These are phyloP conservation scores for Alternaria panax DNA, from an alignment of 2,329 filamentous ascomycete species.

Conservation along the genomic window DNA sequence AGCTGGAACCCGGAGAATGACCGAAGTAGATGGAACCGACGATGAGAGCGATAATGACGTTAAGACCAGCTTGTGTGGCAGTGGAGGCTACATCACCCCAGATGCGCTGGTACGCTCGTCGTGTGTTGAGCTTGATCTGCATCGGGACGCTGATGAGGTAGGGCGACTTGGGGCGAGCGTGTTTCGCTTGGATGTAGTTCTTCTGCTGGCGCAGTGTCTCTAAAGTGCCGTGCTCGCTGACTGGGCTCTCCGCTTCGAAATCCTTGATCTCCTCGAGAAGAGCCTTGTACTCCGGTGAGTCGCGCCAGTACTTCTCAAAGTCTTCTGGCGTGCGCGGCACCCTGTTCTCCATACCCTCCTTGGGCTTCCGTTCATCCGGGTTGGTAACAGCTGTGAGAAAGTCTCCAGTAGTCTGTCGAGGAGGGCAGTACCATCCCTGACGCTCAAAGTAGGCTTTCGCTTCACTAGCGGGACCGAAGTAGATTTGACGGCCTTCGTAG, in stretches of 20 bases:
- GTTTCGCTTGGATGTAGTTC: slow-evolving; percentile 60
- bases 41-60: slow-evolving; percentile 66
- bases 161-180: slow-evolving; percentile 62
- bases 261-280: slow-evolving; percentile 59
- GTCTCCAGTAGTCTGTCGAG: slow-evolving; percentile 74
- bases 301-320: slow-evolving; percentile 61
- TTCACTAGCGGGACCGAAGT: slow-evolving; percentile 68
- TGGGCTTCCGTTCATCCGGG: slow-evolving; percentile 53
- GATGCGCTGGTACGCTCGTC: slow-evolving; percentile 45
- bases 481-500: slow-evolving; percentile 80
- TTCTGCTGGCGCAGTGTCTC: slow-evolving; percentile 55
- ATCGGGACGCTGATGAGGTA: slow-evolving; percentile 65
- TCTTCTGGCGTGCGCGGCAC: slow-evolving; percentile 59
- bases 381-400: slow-evolving; percentile 77
- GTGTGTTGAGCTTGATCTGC: slow-evolving; percentile 45
- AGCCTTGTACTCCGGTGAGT: slow-evolving; percentile 55
- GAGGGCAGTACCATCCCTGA: slow-evolving; percentile 73
- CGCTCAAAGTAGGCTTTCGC: slow-evolving; percentile 72
- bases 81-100: slow-evolving; percentile 45
- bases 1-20: slow-evolving; percentile 57
- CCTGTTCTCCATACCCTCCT: slow-evolving; percentile 53
- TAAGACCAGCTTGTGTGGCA: slow-evolving; percentile 51
- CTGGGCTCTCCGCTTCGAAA: slow-evolving; percentile 58
- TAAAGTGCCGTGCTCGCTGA: slow-evolving; percentile 49
- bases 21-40: slow-evolving; percentile 68